These are phyloP conservation scores for Bisporella sp. DNA, from an alignment of 2,329 filamentous ascomycete genomes.

Conservation along the genomic window DNA sequence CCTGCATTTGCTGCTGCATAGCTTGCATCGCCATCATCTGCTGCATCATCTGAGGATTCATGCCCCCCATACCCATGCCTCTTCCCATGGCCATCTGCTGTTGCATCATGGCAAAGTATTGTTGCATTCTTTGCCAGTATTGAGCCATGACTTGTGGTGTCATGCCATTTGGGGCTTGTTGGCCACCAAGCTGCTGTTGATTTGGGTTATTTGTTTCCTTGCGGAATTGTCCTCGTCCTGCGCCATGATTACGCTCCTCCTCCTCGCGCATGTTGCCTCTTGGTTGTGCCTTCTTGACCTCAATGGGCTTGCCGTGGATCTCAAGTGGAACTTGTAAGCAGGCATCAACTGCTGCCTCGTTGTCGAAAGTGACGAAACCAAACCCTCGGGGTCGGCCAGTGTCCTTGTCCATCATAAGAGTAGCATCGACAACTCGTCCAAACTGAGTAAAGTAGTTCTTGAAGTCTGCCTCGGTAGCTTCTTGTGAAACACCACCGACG, in stretches of 20 bases:
- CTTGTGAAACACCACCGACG: constrained; percentile 93
- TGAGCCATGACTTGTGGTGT: constrained; percentile 96
- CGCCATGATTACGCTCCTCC: constrained; percentile 55
- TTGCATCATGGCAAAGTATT: constrained; percentile 93
- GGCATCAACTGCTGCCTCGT: constrained; percentile 86
- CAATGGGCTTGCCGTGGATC: constrained; percentile 92
- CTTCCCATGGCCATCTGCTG: constrained; percentile 75
- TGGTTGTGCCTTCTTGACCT: constrained; percentile 97
- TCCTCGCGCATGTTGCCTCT: constrained; percentile 91
- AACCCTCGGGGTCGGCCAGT: constrained; percentile 95
- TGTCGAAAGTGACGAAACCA: constrained; percentile 97
- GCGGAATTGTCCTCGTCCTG: constrained; percentile 43
- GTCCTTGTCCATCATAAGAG: constrained; percentile 99
- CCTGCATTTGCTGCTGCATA: constrained; percentile 30
- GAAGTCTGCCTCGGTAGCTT: constrained; percentile 93
- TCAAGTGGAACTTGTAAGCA: constrained; percentile 79
- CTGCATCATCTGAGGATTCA: constrained; percentile 71
- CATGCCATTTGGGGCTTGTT: constrained; percentile 56
- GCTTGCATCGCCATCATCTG: constrained; percentile 49
- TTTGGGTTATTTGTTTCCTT: constrained; percentile 41
- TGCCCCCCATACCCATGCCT: constrained; percentile 67
- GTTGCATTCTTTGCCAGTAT: constrained; percentile 97
- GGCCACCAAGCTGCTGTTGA: constrained; percentile 25
- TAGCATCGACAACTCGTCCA: constrained; percentile 91
- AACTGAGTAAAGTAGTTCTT: constrained; percentile 96